A percentile compares a stretch with the other conserved stretches of the same genome.
phyloP scores from a whole-genome alignment of 176 grass and related monocot species.

The Thinopyrum elongatum region DNA sequence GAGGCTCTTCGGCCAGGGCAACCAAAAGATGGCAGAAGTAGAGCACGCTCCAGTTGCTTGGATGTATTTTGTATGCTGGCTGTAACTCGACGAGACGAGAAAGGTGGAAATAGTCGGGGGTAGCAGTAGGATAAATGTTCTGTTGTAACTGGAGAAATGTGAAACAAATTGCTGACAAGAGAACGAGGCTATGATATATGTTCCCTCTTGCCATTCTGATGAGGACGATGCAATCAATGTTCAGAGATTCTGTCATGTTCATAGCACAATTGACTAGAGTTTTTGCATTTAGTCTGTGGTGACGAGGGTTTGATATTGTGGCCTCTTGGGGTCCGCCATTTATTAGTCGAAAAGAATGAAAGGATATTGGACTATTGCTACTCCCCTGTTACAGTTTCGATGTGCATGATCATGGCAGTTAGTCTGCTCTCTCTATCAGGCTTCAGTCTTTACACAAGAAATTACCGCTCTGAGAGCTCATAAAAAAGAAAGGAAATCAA shows the following conservation, averaged over 20 bases:
- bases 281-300: background rate
- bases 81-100: background rate
- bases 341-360: background rate
- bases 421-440: background rate
- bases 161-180: background rate
- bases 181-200: background rate
- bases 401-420: background rate
- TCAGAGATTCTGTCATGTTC: background rate
- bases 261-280: background rate
- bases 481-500: background rate
- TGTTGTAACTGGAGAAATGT: background rate
- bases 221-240: background rate
- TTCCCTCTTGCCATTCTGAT: too few relatives aligned
- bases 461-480: background rate
- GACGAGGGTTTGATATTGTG: background rate
- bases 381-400: background rate
- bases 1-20: slow-evolving; percentile 36
- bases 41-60: background rate
- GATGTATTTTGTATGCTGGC: background rate
- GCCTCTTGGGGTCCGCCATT: background rate
- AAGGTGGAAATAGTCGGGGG: slow-evolving; percentile 11
- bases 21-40: slow-evolving; percentile 56
- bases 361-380: background rate
- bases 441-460: background rate
- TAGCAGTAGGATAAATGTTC: slow-evolving; percentile 15